Percentiles rank a stretch among this genome's conserved stretches.
These are phyloP conservation scores for Saccharomycopsis malanga DNA, from an alignment of 805 yeast species.

Conservation along the genomic window DNA sequence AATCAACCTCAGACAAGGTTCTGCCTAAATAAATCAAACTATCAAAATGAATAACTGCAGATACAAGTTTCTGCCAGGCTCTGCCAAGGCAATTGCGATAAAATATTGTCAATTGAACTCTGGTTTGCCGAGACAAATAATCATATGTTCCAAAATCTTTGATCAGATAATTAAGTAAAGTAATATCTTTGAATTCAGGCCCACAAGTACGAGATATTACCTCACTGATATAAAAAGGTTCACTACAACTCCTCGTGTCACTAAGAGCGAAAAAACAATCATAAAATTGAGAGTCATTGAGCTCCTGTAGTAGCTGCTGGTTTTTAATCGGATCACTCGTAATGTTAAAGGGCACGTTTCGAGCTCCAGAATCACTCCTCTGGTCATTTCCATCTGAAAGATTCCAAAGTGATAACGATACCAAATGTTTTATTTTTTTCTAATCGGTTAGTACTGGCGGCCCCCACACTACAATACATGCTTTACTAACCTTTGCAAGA, in stretches of 20 bases:
- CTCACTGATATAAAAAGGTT: constrained; percentile 22
- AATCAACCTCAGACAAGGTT: not conserved
- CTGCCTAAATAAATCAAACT: constrained; percentile 1
- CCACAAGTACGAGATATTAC: not conserved
- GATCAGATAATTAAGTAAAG: constrained; percentile 1
- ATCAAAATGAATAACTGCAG: not conserved
- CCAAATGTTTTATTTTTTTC: constrained; percentile 17
- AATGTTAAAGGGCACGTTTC: not conserved
- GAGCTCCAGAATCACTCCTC: not conserved
- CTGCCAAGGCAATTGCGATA: not conserved
- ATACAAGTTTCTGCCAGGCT: not conserved
- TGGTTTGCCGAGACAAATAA: not conserved
- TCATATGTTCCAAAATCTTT: not conserved
- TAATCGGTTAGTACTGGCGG: constrained; percentile 4
- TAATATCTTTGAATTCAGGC: constrained; percentile 18
- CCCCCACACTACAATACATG: too few relatives aligned
- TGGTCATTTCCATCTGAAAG: not conserved
- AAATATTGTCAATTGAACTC: constrained; percentile 15
- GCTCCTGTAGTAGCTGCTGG: not conserved
- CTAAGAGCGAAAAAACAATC: constrained; percentile 10
- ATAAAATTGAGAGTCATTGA: not conserved
- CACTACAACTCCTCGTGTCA: not conserved
- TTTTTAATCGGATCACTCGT: constrained; percentile 3
- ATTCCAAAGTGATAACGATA: constrained; percentile 15
- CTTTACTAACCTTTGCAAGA: too few relatives aligned